Percentiles rank a stretch among this genome's conserved stretches.
Conservation (phyloP, 2,329 filamentous ascomycete species). For the Salinomyces thailandicus region DNA sequence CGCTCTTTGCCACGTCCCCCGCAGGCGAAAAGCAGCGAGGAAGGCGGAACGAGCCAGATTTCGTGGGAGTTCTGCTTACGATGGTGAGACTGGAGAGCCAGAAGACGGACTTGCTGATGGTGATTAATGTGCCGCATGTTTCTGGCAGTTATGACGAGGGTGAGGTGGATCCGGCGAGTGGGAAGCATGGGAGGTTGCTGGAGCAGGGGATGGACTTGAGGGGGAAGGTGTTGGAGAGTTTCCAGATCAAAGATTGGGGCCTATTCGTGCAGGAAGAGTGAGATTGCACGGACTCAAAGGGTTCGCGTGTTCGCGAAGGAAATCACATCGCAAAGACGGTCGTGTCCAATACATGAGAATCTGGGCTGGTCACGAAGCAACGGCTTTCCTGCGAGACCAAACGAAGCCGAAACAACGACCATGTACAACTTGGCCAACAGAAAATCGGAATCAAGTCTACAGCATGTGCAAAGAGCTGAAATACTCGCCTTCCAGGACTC, state of each 20-base stretch:
- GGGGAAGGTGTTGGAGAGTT: conserved; percentile 59
- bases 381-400: too few relatives aligned
- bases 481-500: too few relatives aligned
- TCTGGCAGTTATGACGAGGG: conserved; percentile 62
- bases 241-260: conserved; percentile 71
- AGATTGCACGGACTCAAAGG: too few relatives aligned
- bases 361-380: too few relatives aligned
- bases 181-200: conserved; percentile 56
- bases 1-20: conserved; percentile 54
- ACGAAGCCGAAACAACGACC: too few relatives aligned
- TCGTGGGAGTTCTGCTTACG: conserved; percentile 64
- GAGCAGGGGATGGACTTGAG: conserved; percentile 52
- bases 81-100: conserved; percentile 66
- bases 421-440: too few relatives aligned
- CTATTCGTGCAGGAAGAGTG: conserved; percentile 43
- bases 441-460: too few relatives aligned
- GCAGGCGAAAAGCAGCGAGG: conserved; percentile 23
- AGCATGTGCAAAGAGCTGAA: too few relatives aligned
- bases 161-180: conserved; percentile 57
- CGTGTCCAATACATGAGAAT: too few relatives aligned
- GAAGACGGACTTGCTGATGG: conserved; percentile 71
- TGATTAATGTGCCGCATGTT: conserved; percentile 80
- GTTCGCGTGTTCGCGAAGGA: too few relatives aligned
- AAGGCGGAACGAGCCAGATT: conserved; percentile 36
- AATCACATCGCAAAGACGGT: too few relatives aligned